Evolutionary conservation across 768 basidiomycete genomes (phyloP), one percentile per base, ranked within the genome.

Genomic region (Boletus pseudo-olivaceus): DNA sequence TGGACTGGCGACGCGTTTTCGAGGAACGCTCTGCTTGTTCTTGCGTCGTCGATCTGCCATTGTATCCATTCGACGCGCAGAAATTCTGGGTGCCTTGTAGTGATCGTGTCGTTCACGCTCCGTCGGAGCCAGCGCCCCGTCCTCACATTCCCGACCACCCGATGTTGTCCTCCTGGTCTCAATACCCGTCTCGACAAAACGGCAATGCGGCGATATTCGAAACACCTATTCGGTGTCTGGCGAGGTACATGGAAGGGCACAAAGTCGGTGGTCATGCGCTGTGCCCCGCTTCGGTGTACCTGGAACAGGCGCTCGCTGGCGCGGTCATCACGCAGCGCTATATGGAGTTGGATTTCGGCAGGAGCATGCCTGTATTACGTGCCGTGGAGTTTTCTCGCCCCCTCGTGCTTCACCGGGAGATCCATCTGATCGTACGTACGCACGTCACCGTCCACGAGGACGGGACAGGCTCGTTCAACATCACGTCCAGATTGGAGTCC

Each of bases 271-370:
- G 76, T 5, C 51, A 75, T 33, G 73, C 82, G 0, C 73, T 87
- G 5, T 87, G 85, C 58, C 85, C 87, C 10, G 86, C 83, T 1
- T 86, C 84, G 0, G 77, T 87, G 2, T 86, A 86, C 57, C 63
- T 83, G 12, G 84, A 87, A 57, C 76, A 82, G 39, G 79, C 73
- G 0, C 67, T 79, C 34, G 76, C 80, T 7, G 79, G 77, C 1
- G 69, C 80, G 11, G 54, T 71, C 30, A 70, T 79, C 32, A 61
- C 75, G 4, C 63, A 65, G 26, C 65, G 65, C 11, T 65, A 76
- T 19, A 62, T 73, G 29, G 62, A 62, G 1, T 50, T 64, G 15
- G 73, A 73, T 33, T 65, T 67, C 33, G 70, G 75, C n/a, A 53
- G 63, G 19, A 65, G 57, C 20, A 61, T 64, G 57, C 63, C 76